Conservation (phyloP, 2,329 filamentous ascomycete genomes). For the Periconia sp. region DNA sequence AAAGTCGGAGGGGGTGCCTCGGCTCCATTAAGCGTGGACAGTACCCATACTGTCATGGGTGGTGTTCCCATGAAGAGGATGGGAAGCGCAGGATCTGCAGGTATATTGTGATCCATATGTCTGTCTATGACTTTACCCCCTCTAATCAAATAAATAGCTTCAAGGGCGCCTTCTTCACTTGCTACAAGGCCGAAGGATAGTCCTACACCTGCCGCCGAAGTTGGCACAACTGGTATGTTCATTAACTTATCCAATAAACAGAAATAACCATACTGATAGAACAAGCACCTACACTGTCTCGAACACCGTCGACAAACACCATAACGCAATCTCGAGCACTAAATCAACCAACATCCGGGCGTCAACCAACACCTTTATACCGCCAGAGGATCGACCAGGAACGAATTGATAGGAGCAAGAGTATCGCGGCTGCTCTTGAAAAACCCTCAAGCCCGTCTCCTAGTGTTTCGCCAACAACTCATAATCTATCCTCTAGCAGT, state of each 20-base stretch:
- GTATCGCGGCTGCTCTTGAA: neutral
- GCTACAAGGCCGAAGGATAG: conserved; percentile 61
- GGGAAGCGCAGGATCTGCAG: conserved; percentile 49
- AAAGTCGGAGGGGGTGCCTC: conserved; percentile 65
- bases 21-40: conserved; percentile 55
- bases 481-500: conserved; percentile 30
- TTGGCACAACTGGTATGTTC: conserved; percentile 42
- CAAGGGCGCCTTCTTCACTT: conserved; percentile 55
- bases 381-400: neutral
- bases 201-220: conserved; percentile 55
- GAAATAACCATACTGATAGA: neutral
- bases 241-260: neutral
- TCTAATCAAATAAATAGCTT: conserved; percentile 19
- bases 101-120: conserved; percentile 18
- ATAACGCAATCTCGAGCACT: conserved; percentile 46
- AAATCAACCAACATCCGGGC: conserved; percentile 23
- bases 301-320: conserved; percentile 52
- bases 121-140: neutral
- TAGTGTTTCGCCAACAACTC: conserved; percentile 22
- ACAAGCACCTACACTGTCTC: conserved; percentile 40
- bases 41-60: conserved; percentile 44
- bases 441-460: conserved; percentile 10
- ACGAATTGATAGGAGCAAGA: conserved; percentile 2
- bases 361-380: conserved; percentile 24
- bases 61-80: conserved; percentile 55